Evolutionary conservation across 2,329 filamentous ascomycete species (phyloP).

Genomic region (Neonectria hederae): DNA sequence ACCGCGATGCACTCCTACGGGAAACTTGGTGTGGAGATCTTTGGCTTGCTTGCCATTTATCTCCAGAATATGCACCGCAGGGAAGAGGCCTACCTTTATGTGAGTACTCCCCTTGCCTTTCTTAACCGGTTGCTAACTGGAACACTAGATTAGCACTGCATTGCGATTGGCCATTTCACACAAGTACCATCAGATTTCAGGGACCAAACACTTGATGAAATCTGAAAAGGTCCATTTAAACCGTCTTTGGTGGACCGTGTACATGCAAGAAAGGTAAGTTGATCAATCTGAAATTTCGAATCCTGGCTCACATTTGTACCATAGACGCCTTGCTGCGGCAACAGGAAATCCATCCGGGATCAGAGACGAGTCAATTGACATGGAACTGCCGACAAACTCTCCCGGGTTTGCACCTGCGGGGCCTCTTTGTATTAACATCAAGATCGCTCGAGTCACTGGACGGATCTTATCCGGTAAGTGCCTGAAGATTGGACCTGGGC

Average conservation of each 20-base stretch:
- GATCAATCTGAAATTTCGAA: too few relatives aligned
- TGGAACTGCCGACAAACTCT: constrained; percentile 39
- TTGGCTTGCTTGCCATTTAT: constrained; percentile 40
- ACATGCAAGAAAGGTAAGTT: constrained; percentile 40
- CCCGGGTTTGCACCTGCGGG: constrained; percentile 43
- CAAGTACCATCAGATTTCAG: constrained; percentile 42
- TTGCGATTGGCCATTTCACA: constrained; percentile 42
- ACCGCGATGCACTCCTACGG: constrained; percentile 41
- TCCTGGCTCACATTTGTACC: background rate
- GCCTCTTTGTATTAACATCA: constrained; percentile 43
- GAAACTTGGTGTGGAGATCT: constrained; percentile 43
- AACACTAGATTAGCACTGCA: constrained; percentile 39
- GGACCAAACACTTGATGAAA: constrained; percentile 40
- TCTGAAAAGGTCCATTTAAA: constrained; percentile 35
- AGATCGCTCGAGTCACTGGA: constrained; percentile 37
- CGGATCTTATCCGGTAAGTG: constrained; percentile 40
- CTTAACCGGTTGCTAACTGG: background rate
- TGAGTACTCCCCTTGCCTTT: background rate
- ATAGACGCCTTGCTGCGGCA: constrained; percentile 37
- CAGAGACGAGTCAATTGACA: constrained; percentile 38
- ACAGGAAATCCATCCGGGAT: constrained; percentile 41
- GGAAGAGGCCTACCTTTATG: constrained; percentile 41
- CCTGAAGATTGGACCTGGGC: accelerated
- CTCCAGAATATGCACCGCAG: constrained; percentile 39
- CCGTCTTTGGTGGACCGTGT: constrained; percentile 24